Evolutionary conservation across 164 flowering plant genomes (phyloP), one percentile per base, ranked within the genome.

Genomic region (Akebia trifoliata): DNA sequence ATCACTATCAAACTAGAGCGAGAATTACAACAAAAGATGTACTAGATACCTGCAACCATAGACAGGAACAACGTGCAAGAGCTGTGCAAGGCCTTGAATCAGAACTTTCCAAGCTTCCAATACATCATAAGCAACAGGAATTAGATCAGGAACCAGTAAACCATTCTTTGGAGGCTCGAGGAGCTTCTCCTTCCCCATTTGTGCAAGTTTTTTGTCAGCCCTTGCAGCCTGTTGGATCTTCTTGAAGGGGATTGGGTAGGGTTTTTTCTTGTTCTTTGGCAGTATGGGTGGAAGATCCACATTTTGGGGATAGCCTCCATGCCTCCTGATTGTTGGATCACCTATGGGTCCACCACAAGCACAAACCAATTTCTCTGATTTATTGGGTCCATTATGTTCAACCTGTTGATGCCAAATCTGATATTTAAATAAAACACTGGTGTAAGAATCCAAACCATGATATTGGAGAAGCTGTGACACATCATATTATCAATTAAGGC

Each of bases 101-200:
- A 93, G 64, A 63, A 68, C 51, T 72, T 84, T 84, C 99, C 97
- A 90, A 17, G 94, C 87, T 62, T 80, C 90, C n/a, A 90, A 42
- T 24, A 87, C 88, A 51, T 83, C 76, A 70, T 87, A 61, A 24
- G 99, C 92, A 61, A 90, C 86, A 18, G 94, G 96, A 74, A 90
- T 63, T 9, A 93, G 77, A 26, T 76, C 79, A 48, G 92, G 87
- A 6, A 84, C 90, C 57, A 93, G 75, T 22, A 93, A 37, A 37
- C 99, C 97, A 68, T 93, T 93, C 61, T 87, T 79, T 14, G 94
- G 96, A 63, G 99, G 90, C 48, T 86, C 78, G 51, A 87, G 87
- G 12, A 74, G 85, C 78, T 79, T 90, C 68, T 93, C 98, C 48
- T 82, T 77, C 34, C 96, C 95, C 88, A 22, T 77, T 43, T 81